Base-by-base conservation (phyloP, 306 rosid genomes). In the Vachellia collinsii region DNA sequence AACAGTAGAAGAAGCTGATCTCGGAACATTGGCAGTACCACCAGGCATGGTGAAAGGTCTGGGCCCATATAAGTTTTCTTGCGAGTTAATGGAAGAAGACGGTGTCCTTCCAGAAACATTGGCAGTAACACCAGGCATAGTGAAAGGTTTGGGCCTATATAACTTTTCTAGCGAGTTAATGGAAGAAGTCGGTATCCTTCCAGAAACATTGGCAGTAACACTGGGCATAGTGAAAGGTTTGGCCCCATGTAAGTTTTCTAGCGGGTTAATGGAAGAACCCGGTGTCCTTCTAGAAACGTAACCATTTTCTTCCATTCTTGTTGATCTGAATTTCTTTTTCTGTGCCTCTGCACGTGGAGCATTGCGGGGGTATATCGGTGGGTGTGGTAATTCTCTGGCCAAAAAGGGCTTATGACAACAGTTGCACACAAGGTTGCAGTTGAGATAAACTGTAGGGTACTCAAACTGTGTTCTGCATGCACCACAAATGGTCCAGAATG, bases 401-500 rank as follows among this genome's bases (percentile, higher is more conserved):
- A 62, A 39, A 83, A 94, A 94, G 71, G 81, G 75, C 78, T 76
- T 46, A 8, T 36, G 43, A 80, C 99, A 94, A 71, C 39, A 64
- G 75, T 70, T 11, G 66, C 97, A 94, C 38, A 71, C 4, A 74
- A 94, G 90, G 11, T 19, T 73, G 82, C 70, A 36, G 77, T 85
- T 86, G 46, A 72, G 74, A 83, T 83, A 83, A 38, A 17, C 34
- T 73, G 77, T 74, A 61, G 43, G 80, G 74, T 90, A 94, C 88
- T 94, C 93, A 85, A 84, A 90, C 39, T 86, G 82, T 66, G 86
- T 78, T 72, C 14, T 80, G 90, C 97, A 92, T 71, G 72, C 62
- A 75, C 23, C 59, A 74, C 99, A 94, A 11, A 48, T 16, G 14
- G 97, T 93, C 99, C 99, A 94, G 84, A 94, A 93, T 47, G 99